Evolutionary conservation across 2,329 filamentous ascomycete genomes (phyloP).

Genomic region (Neofusicoccum parvum): DNA sequence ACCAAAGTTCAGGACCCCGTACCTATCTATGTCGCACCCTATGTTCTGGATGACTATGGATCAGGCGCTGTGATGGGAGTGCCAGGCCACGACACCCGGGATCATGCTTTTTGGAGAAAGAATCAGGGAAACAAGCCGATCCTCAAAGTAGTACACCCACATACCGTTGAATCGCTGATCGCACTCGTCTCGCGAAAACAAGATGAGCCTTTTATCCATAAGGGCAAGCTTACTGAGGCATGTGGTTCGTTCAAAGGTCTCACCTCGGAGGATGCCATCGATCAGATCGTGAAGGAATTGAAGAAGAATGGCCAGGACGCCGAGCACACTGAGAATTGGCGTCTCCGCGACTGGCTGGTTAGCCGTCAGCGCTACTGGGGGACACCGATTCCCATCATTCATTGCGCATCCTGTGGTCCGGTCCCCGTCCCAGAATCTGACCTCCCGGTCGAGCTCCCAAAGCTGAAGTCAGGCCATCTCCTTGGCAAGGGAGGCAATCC

Average conservation of each 20-base stretch:
- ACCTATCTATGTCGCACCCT: slow-evolving; percentile 80
- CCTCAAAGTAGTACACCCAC: slow-evolving; percentile 34
- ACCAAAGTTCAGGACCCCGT: slow-evolving; percentile 60
- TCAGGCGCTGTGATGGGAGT: slow-evolving; percentile 92
- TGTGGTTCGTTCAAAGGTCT: slow-evolving; percentile 68
- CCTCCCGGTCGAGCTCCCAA: slow-evolving; percentile 75
- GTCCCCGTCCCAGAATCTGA: slow-evolving; percentile 77
- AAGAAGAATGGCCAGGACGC: slow-evolving; percentile 45
- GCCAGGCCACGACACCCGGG: slow-evolving; percentile 78
- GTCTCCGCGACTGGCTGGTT: slow-evolving; percentile 84
- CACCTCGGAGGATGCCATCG: slow-evolving; percentile 63
- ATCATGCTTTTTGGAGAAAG: slow-evolving; percentile 77
- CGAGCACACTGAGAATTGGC: slow-evolving; percentile 70
- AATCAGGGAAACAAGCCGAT: slow-evolving; percentile 65
- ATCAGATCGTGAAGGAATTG: slow-evolving; percentile 59
- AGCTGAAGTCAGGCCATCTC: slow-evolving; percentile 68
- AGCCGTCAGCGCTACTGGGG: slow-evolving; percentile 95
- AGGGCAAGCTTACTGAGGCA: slow-evolving; percentile 68
- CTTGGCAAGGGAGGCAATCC: slow-evolving; percentile 74
- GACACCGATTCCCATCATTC: slow-evolving; percentile 83
- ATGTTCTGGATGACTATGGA: slow-evolving; percentile 83
- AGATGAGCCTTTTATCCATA: slow-evolving; percentile 61
- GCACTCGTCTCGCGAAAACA: slow-evolving; percentile 30
- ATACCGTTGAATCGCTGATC: slow-evolving; percentile 27
- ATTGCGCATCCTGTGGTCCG: slow-evolving; percentile 74